Evolutionary conservation across 495 filamentous ascomycete species (phyloP), one percentile per base, ranked within the genome.

Genomic region (Tetracladium marchalianum): DNA sequence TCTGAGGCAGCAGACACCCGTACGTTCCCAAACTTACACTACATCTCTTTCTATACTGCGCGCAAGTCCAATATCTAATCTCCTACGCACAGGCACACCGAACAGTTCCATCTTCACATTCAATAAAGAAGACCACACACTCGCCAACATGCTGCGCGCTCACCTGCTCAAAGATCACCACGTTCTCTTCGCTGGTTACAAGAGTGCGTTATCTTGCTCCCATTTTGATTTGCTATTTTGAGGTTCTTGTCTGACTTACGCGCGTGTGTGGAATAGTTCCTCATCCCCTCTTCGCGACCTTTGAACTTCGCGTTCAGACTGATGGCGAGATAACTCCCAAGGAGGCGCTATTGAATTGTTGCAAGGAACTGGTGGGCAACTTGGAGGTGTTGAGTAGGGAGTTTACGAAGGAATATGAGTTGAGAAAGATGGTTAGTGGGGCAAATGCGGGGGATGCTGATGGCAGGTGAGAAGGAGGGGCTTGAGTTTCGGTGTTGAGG

Each of bases 41-140:
- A 12, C 13, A 22, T 22, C 40, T 11, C 41, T 43, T 36, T 17
- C 15, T 44, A 5, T 19, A 13, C 31, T 9, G 10, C 17, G 6
- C n/a, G 10, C 35, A 41, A 19, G 5, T 18, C n/a, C 11, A 11
- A 33, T 31, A 5, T 51, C 34, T 22, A 41, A 10, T 24, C 36
- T 35, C 41, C 44, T 62, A 27, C 61, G 35, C 19, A 11, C 43
- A 94, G 90, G 90, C 50, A 84, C 81, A 75, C 70, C 90, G 55
- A 76, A 93, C 69, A 72, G 78, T 54, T 82, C 88, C 13, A 83
- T 94, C 61, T 97, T 99, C 70, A 83, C 81, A 43, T 83, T 99
- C 67, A 81, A 87, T 62, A 96, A 95, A 65, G 93, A 99, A 61
- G 93, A 99, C 60, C 92, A 97, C 65, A 97, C 93, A 0, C 75